Conservation (phyloP, 768 basidiomycete species). For the Tricholoma furcatifolium region DNA sequence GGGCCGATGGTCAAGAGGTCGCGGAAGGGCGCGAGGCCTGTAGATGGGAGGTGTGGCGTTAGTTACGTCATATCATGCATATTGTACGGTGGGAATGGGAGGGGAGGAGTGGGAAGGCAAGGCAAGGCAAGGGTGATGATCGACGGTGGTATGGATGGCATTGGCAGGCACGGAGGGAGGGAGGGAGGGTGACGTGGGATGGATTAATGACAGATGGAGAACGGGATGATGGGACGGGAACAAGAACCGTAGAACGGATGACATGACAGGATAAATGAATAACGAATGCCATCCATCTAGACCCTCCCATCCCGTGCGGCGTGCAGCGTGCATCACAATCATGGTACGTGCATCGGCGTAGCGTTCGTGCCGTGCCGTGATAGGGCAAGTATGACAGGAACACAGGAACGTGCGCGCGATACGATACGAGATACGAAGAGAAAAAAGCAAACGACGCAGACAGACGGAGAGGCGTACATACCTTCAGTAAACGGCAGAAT, state of each 20-base stretch:
- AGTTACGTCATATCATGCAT: no score
- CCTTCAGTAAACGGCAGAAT: constrained; percentile 94
- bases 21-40: constrained; percentile 70
- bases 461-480: neutral
- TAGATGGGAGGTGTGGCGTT: neutral
- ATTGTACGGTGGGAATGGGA: neutral
- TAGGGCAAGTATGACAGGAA: no score
- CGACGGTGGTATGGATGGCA: no score
- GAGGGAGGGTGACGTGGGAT: neutral
- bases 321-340: no score
- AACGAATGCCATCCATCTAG: no score
- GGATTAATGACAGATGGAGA: neutral
- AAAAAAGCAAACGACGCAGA: neutral
- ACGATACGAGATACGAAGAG: neutral
- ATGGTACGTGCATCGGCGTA: no score
- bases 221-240: neutral
- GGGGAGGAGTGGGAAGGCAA: no score
- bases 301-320: no score
- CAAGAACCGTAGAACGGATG: no score
- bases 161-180: neutral
- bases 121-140: no score
- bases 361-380: no score
- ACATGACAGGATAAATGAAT: no score
- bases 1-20: constrained; percentile 66
- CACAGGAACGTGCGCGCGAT: neutral